These are phyloP conservation scores for Exsudoporus frostii DNA, from an alignment of 768 basidiomycete genomes.

Conservation along the genomic window DNA sequence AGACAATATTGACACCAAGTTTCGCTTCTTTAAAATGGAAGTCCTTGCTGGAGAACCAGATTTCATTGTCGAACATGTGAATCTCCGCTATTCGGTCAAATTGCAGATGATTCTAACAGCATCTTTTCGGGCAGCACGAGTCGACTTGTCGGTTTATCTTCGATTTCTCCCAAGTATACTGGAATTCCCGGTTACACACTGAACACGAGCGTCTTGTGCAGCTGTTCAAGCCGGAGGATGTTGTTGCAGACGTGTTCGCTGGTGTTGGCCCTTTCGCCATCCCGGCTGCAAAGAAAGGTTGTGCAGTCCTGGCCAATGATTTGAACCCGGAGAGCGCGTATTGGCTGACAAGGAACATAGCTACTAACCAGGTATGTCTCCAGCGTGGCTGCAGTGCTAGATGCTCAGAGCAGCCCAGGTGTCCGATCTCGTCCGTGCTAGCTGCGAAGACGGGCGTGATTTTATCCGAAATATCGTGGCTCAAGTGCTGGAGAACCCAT, in stretches of 20 bases:
- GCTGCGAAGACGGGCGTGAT: constrained; percentile 80
- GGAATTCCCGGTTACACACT: constrained; percentile 92
- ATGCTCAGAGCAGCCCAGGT: constrained; percentile 44
- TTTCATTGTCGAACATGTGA: constrained; percentile 82
- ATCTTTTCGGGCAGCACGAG: constrained; percentile 57
- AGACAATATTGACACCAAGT: constrained; percentile 77
- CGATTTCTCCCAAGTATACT: constrained; percentile 94
- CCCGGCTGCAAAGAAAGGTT: constrained; percentile 90
- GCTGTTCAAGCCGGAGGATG: constrained; percentile 67
- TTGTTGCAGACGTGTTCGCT: constrained; percentile 92
- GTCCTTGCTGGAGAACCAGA: constrained; percentile 88
- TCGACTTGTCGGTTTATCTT: constrained; percentile 85
- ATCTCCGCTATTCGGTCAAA: constrained; percentile 22
- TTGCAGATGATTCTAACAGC: background rate
- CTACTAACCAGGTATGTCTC: constrained; percentile 67
- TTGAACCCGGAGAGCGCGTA: constrained; percentile 86
- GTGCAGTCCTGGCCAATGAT: constrained; percentile 89
- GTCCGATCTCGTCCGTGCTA: constrained; percentile 60
- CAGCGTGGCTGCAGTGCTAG: background rate
- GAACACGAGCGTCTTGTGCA: constrained; percentile 88
- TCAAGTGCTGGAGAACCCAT: constrained; percentile 60
- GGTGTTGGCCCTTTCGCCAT: constrained; percentile 97
- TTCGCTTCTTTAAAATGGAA: constrained; percentile 96
- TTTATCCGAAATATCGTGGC: constrained; percentile 68
- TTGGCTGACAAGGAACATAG: constrained; percentile 70